These are phyloP conservation scores for Penicillium flavigenum DNA, from an alignment of 495 filamentous ascomycete genomes.

Conservation along the genomic window DNA sequence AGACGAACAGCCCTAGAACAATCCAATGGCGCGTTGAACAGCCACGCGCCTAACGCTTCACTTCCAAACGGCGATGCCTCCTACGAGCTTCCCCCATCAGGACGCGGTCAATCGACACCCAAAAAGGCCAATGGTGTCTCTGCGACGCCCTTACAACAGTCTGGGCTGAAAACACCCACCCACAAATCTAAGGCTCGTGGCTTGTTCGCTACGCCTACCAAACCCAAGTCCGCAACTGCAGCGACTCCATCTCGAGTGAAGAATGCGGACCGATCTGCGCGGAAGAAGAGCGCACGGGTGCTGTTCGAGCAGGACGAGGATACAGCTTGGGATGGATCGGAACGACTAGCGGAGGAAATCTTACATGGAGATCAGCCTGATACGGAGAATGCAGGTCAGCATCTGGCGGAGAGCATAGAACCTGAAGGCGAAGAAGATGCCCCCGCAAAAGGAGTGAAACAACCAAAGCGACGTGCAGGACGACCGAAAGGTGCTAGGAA, in stretches of 20 bases:
- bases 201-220: conserved; percentile 44
- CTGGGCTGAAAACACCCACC: conserved; percentile 46
- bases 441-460: conserved; percentile 35
- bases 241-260: conserved; percentile 56
- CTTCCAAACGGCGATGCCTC: conserved; percentile 24
- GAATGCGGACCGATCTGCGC: conserved; percentile 78
- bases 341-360: conserved; percentile 71
- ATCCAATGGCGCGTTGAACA: conserved; percentile 34
- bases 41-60: conserved; percentile 21
- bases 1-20: conserved; percentile 27
- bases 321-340: conserved; percentile 72
- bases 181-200: conserved; percentile 42
- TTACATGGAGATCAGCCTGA: conserved; percentile 46
- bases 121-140: conserved; percentile 38
- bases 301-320: conserved; percentile 73
- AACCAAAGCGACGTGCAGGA: conserved; percentile 58
- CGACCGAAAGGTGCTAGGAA: conserved; percentile 59
- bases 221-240: conserved; percentile 29
- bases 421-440: conserved; percentile 31
- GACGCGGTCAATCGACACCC: conserved; percentile 37
- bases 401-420: conserved; percentile 41
- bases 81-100: conserved; percentile 32
- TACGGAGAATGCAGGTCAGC: conserved; percentile 39
- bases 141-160: conserved; percentile 40
- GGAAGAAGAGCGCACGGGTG: conserved; percentile 77